Percentiles rank a stretch among this genome's conserved stretches.
These are phyloP conservation scores for Sporisorium exsertum DNA, from an alignment of 1,284 basidiomycete species.

Conservation along the genomic window DNA sequence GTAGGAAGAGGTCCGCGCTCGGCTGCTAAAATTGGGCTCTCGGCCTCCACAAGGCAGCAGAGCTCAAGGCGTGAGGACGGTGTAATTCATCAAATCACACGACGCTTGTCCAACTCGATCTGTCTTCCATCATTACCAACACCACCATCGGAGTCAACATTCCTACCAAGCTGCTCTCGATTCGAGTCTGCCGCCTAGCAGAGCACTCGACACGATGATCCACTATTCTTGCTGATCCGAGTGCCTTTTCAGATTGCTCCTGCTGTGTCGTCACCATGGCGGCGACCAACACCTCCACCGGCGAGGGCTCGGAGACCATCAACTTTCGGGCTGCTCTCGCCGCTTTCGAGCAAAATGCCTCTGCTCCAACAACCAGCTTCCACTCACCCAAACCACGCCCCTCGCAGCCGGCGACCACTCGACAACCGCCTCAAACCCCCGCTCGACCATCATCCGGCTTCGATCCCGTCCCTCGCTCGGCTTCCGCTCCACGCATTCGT, in stretches of 20 bases:
- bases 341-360: constrained; percentile 28
- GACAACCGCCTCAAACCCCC: constrained; percentile 19
- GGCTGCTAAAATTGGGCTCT: background rate
- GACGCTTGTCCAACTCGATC: constrained; percentile 3
- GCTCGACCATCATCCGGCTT: constrained; percentile 19
- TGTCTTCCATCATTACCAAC: background rate
- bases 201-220: background rate
- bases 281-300: background rate
- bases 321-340: constrained; percentile 50
- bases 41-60: background rate
- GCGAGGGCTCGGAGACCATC: constrained; percentile 33
- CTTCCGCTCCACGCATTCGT: constrained; percentile 33
- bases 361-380: background rate
- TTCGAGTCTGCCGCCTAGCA: background rate
- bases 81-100: constrained; percentile 7
- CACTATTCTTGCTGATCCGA: background rate
- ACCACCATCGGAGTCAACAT: background rate
- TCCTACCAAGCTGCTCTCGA: background rate
- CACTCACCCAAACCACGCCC: constrained; percentile 22
- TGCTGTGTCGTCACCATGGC: constrained; percentile 15
- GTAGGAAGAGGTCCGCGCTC: background rate
- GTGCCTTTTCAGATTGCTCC: too few relatives aligned
- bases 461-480: constrained; percentile 33
- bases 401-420: background rate
- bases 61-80: background rate